Evolutionary conservation across 306 rosid genomes (phyloP).

Genomic region (Rosa persica): DNA sequence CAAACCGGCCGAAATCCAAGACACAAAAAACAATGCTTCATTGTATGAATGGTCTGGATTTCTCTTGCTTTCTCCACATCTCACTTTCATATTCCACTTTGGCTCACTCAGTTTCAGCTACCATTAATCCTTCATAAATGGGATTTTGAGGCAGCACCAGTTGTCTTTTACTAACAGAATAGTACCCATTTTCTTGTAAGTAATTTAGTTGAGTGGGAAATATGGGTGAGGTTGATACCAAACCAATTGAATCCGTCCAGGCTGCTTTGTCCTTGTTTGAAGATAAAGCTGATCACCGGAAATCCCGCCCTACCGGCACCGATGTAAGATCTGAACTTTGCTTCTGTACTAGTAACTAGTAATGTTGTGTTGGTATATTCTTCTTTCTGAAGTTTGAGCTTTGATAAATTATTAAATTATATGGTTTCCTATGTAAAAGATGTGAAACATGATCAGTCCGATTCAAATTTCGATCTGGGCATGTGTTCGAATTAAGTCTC

Average conservation of each 20-base stretch:
- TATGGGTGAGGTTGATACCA: constrained; percentile 77
- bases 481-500: not conserved
- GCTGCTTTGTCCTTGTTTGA: constrained; percentile 61
- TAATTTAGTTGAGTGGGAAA: constrained; percentile 21
- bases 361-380: not conserved
- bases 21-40: not conserved
- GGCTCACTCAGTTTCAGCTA: constrained; percentile 9
- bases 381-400: not conserved
- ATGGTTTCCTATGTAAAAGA: not conserved
- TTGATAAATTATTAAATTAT: not conserved
- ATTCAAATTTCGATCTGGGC: not conserved
- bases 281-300: constrained; percentile 54
- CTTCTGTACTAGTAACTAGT: not conserved
- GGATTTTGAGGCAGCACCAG: not conserved
- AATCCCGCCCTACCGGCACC: constrained; percentile 24
- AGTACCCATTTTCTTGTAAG: constrained; percentile 2
- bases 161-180: not conserved
- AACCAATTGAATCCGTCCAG: constrained; percentile 74
- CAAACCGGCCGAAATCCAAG: not conserved
- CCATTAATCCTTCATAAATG: not conserved
- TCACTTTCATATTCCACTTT: not conserved
- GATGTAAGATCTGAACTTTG: constrained; percentile 44
- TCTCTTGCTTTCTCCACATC: constrained; percentile 3
- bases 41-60: not conserved
- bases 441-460: not conserved